Evolutionary conservation across 305 asterid genomes (phyloP), one percentile per base, ranked within the genome.

Genomic region (Fraxinus angustifolia): DNA sequence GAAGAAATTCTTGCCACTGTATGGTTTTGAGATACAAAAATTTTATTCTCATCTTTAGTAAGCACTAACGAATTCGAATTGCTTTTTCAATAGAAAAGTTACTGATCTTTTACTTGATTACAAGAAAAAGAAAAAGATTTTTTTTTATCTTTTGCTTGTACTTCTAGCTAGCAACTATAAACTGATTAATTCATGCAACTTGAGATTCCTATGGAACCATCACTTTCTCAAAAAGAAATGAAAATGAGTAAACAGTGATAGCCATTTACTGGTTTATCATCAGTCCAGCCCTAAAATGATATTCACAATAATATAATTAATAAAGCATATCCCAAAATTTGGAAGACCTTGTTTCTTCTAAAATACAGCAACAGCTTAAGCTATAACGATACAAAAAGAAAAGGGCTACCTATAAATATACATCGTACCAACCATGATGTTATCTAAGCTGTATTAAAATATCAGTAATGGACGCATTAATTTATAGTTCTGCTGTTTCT

Each of bases 381-480:
- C 60, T 50, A 50, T 50, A 4, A 79, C 65, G 62, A 14, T 79
- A 86, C 83, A 84, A 83, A 85, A 89, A 65, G 76, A 80, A 86
- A 86, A 79, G 82, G 82, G 82, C 86, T 86, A 83, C 86, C 91
- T 78, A 88, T 87, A 90, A 83, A 84, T 83, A 56, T 84, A 88
- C 95, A 74, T 82, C 83, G 23, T 85, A 92, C 95, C 98, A 88
- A 94, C 90, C 88, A 65, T 82, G 60, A 50, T 48, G 58, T 48
- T 48, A 48, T 48, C 53, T 42, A 42, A 42, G 91, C 89, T 88
- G 95, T 74, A 33, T 40, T 81, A 45, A 79, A 77, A 60, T 71
- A 14, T 75, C 79, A 34, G 34, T 21, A 17, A 75, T 72, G 78
- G 40, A 50, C 4, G 60, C 60, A 42, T 42, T 42, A 38, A 16